Evolutionary conservation across 129 eudicot species (phyloP), one percentile per base, ranked within the genome.

Genomic region (Tagetes patula): DNA sequence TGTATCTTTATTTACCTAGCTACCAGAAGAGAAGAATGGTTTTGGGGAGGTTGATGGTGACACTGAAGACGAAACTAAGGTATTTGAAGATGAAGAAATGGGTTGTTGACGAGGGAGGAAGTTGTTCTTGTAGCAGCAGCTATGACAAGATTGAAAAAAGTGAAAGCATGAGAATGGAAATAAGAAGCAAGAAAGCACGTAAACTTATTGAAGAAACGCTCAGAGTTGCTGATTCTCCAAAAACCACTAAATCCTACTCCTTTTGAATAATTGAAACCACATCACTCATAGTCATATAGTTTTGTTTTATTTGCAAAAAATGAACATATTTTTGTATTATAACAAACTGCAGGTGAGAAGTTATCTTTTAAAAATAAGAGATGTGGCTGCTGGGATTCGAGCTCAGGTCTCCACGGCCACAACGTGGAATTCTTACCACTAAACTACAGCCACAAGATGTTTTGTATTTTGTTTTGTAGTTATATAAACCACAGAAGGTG

Each of bases 331-430:
- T 20, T 20, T 20, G 27, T 20, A 20, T 20, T 0, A 20, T 20
- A 20, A 20, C 27, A 20, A 20, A 20, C 27, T 20, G 27, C 27
- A 20, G 27, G 27, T 20, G n/a, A n/a, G n/a, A 20, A 0, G 27
- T 20, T 20, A 20, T 20, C 27, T 20, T 20, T 20, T 20, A 20
- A 0, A 20, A 20, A 20, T n/a, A 31, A 6, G 43, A 14, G 1
- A 5, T 92, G 98, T 92, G 98, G 96, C 98, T 90, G 98, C 98
- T 90, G 98, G 97, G 98, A 94, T 88, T 94, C 98, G 96, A 94
- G 97, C 98, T 93, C 96, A 94, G 97, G 97, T 94, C 98, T 94
- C 97, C 96, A 94, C 97, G 98, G 97, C 98, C 98, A 94, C 98
- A 94, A 90, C 96, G 93, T 90, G 97, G 96, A 90, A 88, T 94